These are phyloP conservation scores for Brasenia schreberi DNA, from an alignment of 164 flowering plant genomes.

Conservation along the genomic window DNA sequence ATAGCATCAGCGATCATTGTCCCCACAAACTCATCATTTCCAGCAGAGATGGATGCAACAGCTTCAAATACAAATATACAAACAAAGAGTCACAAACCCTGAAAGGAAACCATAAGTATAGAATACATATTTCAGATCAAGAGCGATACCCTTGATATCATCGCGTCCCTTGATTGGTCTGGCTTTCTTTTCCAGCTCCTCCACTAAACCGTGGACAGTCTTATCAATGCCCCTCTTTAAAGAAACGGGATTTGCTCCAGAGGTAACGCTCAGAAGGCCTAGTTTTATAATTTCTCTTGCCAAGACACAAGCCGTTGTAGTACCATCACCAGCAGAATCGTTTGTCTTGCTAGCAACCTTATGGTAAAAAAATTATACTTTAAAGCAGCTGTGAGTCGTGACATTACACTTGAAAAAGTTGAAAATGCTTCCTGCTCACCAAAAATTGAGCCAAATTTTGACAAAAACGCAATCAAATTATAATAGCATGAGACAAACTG, in stretches of 20 bases:
- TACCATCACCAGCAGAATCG: conserved; percentile 99
- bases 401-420: neutral
- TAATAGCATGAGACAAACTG: neutral
- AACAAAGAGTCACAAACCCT: neutral
- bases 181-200: conserved; percentile 74
- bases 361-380: conserved; percentile 4
- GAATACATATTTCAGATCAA: neutral
- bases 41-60: conserved; percentile 91
- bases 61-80: conserved; percentile 27
- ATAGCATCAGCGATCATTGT: conserved; percentile 97
- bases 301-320: conserved; percentile 90
- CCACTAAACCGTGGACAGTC: conserved; percentile 54
- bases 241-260: conserved; percentile 96
- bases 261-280: conserved; percentile 78
- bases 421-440: no score
- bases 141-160: conserved; percentile 71
- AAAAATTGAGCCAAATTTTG: no score
- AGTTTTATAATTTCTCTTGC: conserved; percentile 92
- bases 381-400: neutral
- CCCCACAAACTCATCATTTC: conserved; percentile 86
- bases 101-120: neutral
- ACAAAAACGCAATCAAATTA: no score
- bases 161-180: conserved; percentile 86
- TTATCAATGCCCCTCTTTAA: conserved; percentile 91
- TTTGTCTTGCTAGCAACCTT: conserved; percentile 98